Base-by-base conservation (phyloP, 768 basidiomycete genomes). In the Trametes coccinea region DNA sequence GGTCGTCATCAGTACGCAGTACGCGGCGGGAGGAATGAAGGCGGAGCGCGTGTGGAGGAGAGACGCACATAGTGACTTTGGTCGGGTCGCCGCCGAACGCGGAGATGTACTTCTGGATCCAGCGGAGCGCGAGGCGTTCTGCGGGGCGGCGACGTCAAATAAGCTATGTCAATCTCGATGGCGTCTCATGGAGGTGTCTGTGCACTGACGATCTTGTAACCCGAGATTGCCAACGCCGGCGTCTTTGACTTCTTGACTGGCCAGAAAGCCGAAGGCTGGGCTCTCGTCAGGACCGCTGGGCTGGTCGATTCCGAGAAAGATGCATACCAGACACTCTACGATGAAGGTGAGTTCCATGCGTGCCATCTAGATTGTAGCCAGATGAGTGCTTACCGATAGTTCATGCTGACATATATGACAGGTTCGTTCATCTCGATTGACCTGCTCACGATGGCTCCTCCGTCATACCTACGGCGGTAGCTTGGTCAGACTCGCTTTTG, bases 371-470 rank as follows among this genome's bases (percentile, higher is more conserved):
- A 37, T n/a, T 27, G 46, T 39, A 8, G 51, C 22, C 22, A 22
- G 22, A 22, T 13, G 4, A n/a, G 10, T 27, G 55, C 71, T 59
- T 14, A 75, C 76, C 76, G 73, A 55, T 86, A 85, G 67, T 85
- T 85, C 73, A 83, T 78, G 65, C 79, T 81, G 10, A 85, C 83
- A 60, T 79, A 84, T 33, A 85, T 69, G 7, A 82, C 75, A 0
- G 83, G 82, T 49, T 73, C 67, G 1, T 73, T 74, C 7, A 84
- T 64, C 0, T 70, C 69, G 10, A 81, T 72, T 0, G 83, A 84
- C 17, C 79, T 75, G 14, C 71, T 60, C 5, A 85, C 82, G 41
- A 83, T 76, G 7, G 63, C 61, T 0, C 66, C 71, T 8, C 82
- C 82, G 66, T 82, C 79, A 61, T 82, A 78, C 60, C 78, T 80